A percentile compares a stretch with the other conserved stretches of the same genome.
phyloP scores from a whole-genome alignment of 2,329 filamentous ascomycete genomes.

The Botrytis paeoniae region DNA sequence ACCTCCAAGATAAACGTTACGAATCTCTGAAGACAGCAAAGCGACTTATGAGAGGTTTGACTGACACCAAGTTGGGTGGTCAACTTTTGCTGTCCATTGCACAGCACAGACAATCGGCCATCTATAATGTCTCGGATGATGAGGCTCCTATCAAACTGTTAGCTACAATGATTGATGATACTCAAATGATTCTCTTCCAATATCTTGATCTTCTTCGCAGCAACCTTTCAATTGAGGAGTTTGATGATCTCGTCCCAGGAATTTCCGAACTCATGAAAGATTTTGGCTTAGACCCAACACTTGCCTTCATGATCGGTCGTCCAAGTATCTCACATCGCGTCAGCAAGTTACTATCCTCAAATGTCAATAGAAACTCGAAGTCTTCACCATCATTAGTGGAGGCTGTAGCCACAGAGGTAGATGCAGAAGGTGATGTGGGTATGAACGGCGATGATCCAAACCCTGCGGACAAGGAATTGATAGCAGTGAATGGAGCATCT shows the following conservation, averaged over 20 bases:
- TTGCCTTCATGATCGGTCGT: constrained; percentile 83
- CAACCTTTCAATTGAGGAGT: constrained; percentile 72
- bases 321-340: constrained; percentile 69
- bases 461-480: not conserved
- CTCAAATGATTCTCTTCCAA: constrained; percentile 79
- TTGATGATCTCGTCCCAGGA: constrained; percentile 73
- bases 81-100: constrained; percentile 86
- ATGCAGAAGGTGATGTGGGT: constrained; percentile 56
- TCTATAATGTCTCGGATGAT: constrained; percentile 68
- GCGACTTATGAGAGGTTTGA: constrained; percentile 75
- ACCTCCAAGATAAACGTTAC: constrained; percentile 78
- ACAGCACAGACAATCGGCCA: constrained; percentile 83
- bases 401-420: constrained; percentile 33
- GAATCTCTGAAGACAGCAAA: constrained; percentile 71
- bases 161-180: constrained; percentile 84
- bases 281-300: constrained; percentile 73
- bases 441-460: constrained; percentile 30
- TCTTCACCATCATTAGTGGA: constrained; percentile 15
- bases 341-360: constrained; percentile 27
- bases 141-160: constrained; percentile 85
- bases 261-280: constrained; percentile 71
- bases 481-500: constrained; percentile 23
- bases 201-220: constrained; percentile 86
- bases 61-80: constrained; percentile 73
- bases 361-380: constrained; percentile 30